Conservation (phyloP, 225 moss, liverwort and hornwort genomes). For the Bryum argenteum region DNA sequence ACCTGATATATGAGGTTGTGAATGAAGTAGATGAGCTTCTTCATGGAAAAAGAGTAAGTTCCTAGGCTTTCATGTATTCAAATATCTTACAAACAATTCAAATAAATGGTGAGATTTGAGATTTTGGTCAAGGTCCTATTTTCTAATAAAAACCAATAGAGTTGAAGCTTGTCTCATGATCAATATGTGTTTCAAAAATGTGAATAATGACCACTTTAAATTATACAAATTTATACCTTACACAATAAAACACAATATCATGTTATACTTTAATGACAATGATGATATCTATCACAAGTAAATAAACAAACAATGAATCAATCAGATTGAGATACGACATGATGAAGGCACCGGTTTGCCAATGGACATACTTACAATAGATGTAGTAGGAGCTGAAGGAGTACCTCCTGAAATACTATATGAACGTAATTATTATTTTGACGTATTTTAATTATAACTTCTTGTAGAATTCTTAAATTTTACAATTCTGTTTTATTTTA, state of each 20-base stretch:
- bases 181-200: too few species aligned
- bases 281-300: neutral
- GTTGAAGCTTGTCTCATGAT: too few species aligned
- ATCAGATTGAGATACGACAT: constrained; percentile 32
- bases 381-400: accelerated
- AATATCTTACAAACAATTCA: too few species aligned
- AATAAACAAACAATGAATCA: neutral
- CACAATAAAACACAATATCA: too few species aligned
- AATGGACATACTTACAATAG: neutral
- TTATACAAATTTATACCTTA: too few species aligned
- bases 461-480: too few species aligned
- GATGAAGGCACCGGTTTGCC: constrained; percentile 7
- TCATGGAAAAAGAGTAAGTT: constrained; percentile 29
- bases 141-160: too few species aligned
- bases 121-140: too few species aligned
- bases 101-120: too few species aligned
- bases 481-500: too few species aligned
- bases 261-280: neutral
- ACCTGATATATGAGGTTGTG: constrained; percentile 38
- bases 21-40: constrained; percentile 42
- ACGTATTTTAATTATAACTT: neutral
- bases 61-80: accelerated
- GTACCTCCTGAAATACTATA: neutral
- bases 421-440: neutral
- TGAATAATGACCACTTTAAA: too few species aligned